Conservation (phyloP, 768 basidiomycete genomes). For the Mycena sanguinolenta region DNA sequence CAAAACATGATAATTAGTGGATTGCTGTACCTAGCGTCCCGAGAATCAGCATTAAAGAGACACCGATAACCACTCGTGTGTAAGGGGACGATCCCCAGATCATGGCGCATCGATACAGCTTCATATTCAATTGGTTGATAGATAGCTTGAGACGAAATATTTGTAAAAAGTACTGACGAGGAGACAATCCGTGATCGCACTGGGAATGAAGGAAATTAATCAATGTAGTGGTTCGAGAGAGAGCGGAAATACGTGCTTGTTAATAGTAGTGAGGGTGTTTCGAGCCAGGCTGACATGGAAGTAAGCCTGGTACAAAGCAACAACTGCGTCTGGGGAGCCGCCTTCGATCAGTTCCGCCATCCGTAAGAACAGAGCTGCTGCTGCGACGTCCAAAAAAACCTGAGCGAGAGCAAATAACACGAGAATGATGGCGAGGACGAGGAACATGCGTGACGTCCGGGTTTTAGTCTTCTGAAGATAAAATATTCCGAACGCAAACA, state of each 20-base stretch:
- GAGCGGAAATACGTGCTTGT: conserved; percentile 3
- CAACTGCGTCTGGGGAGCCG: too few species aligned
- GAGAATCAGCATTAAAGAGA: conserved; percentile 5
- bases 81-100: conserved; percentile 12
- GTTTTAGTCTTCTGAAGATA: conserved; percentile 12
- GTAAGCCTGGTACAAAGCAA: neutral
- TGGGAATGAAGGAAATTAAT: neutral
- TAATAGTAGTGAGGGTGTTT: neutral
- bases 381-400: neutral
- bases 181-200: neutral
- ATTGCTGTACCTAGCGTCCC: neutral
- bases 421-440: neutral
- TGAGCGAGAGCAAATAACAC: conserved; percentile 7
- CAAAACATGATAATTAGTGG: neutral
- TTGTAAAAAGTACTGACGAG: neutral
- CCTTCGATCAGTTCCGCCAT: neutral
- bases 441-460: neutral
- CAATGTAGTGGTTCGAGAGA: neutral
- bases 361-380: neutral
- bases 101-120: conserved; percentile 13
- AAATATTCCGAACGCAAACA: conserved; percentile 6
- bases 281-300: neutral
- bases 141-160: neutral
- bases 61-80: neutral
- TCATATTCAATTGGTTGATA: neutral